These are phyloP conservation scores for Penicillium sp. DNA, from an alignment of 2,329 filamentous ascomycete genomes.

Conservation along the genomic window DNA sequence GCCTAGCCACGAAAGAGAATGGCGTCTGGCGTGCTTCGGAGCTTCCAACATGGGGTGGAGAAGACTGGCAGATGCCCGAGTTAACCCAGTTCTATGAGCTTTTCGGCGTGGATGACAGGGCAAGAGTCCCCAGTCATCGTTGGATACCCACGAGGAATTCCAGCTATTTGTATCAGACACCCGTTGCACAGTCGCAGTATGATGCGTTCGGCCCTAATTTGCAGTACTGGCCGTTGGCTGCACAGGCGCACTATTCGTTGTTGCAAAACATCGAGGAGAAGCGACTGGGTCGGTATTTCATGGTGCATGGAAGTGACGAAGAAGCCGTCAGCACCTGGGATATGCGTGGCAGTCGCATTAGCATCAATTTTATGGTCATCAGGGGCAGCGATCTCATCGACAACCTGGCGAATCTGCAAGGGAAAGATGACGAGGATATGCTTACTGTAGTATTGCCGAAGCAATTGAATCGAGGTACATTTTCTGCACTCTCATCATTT, in stretches of 20 bases:
- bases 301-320: conserved; percentile 15
- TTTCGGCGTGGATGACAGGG: conserved; percentile 12
- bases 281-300: conserved; percentile 13
- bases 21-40: conserved; percentile 13
- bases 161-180: conserved; percentile 12
- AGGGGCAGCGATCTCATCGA: conserved; percentile 11
- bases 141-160: conserved; percentile 12
- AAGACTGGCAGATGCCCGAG: conserved; percentile 13
- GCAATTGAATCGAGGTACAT: conserved; percentile 11
- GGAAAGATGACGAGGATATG: conserved; percentile 11
- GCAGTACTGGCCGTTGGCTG: conserved; percentile 12
- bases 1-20: conserved; percentile 12
- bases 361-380: conserved; percentile 14
- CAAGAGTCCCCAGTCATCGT: conserved; percentile 11
- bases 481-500: background rate
- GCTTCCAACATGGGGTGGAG: conserved; percentile 10
- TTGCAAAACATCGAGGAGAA: conserved; percentile 13
- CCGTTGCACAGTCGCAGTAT: conserved; percentile 13
- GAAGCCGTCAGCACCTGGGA: conserved; percentile 15
- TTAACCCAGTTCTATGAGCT: conserved; percentile 12
- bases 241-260: conserved; percentile 13
- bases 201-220: conserved; percentile 14
- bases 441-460: conserved; percentile 11
- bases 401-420: conserved; percentile 5
- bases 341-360: conserved; percentile 14